Evolutionary conservation across 1,139 yeast genomes (phyloP), one percentile per base, ranked within the genome.

Genomic region (Debaryomyces sp.): DNA sequence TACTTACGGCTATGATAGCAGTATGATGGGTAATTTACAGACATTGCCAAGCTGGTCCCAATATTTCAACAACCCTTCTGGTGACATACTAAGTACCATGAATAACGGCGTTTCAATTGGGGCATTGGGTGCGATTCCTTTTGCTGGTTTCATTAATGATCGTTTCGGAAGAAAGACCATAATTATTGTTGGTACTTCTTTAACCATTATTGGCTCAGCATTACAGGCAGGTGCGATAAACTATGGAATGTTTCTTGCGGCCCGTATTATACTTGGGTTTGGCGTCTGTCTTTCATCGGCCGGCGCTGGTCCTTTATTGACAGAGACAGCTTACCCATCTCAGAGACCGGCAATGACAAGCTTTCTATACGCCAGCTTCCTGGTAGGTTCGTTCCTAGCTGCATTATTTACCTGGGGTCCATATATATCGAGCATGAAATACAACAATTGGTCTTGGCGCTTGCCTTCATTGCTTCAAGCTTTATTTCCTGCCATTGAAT

Each of bases 1-100:
- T 17, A 76, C 73, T 53, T 72, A 70, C 39, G 84, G 85, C 26
- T 80, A 70, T 52, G 85, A 80, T 62, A 79, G 81, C 41, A 72
- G 78, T 6, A 64, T 80, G 66, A 62, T 80, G 63, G 80, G 78
- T 55, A 81, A 81, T 41, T 66, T 80, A 47, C 84, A 79, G 59
- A 62, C 77, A 9, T 64, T 78, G 47, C 56, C 59, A 0, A 55
- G 33, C 13, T 38, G 33, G 41, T 17, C 29, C 6, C 5, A 15
- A 10, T 26, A 38, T 26, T 38, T 38, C 17, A 12, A 27, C 15
- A 15, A 23, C 18, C 33, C 41, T 4, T 26, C 41, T 5, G 41
- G 41, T 9, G 23, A 7, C 10, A 8, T 6, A 2, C 17, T 38
- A 18, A 17, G 41, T 26, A 38, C 41, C 13, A 26, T 38, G 22